phyloP scores from a whole-genome alignment of 352 stramenopile genomes.

The Globisporangium ultimum region DNA sequence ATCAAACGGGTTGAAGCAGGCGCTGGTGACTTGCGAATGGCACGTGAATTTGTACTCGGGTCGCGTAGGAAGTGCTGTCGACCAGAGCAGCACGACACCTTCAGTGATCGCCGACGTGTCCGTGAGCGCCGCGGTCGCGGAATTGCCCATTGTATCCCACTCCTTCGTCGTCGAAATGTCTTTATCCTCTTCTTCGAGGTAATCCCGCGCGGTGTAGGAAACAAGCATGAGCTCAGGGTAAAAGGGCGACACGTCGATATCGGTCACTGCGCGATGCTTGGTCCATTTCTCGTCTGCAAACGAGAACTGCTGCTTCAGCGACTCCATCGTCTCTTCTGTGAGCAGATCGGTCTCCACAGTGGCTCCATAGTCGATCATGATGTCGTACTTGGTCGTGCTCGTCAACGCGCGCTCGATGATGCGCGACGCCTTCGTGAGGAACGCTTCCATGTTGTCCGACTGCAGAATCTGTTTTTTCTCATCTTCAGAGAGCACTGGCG shows the following conservation, averaged over 20 bases:
- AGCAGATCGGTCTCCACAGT: constrained; percentile 59
- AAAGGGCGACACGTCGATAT: constrained; percentile 81
- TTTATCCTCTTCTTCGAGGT: constrained; percentile 69
- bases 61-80: constrained; percentile 70
- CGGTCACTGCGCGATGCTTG: constrained; percentile 73
- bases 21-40: constrained; percentile 81
- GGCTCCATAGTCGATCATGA: constrained; percentile 84
- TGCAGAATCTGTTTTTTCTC: constrained; percentile 69
- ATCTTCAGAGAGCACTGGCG: constrained; percentile 36
- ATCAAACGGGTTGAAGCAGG: constrained; percentile 87
- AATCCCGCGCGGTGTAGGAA: constrained; percentile 63
- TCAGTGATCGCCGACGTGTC: constrained; percentile 68
- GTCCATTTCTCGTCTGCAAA: constrained; percentile 84
- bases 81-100: constrained; percentile 83
- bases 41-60: constrained; percentile 87
- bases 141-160: constrained; percentile 73
- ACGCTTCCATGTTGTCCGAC: constrained; percentile 73
- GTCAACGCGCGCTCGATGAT: constrained; percentile 81
- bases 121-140: constrained; percentile 36
- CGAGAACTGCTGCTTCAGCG: constrained; percentile 65
- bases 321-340: constrained; percentile 54
- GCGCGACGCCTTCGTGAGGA: constrained; percentile 69
- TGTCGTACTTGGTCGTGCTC: constrained; percentile 73
- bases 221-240: constrained; percentile 78
- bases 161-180: constrained; percentile 52